Percentiles rank a stretch among this genome's conserved stretches.
Evolutionary conservation across 2,329 filamentous ascomycete species (phyloP).

Genomic region (Sarocladium brachiariae): DNA sequence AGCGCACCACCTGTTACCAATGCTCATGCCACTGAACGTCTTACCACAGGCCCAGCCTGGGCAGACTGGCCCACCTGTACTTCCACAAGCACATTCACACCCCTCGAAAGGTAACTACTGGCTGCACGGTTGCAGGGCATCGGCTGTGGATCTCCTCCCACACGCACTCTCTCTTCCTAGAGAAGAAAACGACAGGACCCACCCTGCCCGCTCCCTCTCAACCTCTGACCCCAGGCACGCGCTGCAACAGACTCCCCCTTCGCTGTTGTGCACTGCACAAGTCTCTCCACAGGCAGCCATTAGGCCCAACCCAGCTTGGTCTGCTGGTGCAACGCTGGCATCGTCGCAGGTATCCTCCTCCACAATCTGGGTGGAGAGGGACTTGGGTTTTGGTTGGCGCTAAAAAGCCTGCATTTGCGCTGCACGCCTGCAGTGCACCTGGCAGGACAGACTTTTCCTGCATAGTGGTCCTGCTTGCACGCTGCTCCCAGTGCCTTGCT

Average conservation of each 20-base stretch:
- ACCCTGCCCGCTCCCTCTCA: conserved; percentile 7
- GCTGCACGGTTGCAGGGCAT: conserved; percentile 6
- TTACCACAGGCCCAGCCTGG: not conserved
- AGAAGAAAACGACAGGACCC: not conserved
- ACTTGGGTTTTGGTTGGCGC: conserved; percentile 3
- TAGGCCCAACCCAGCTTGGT: not conserved
- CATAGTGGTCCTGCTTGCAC: not conserved
- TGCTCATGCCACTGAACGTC: conserved; percentile 5
- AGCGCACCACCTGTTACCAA: conserved; percentile 5
- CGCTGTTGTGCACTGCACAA: conserved; percentile 3
- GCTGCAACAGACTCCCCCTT: conserved; percentile 5
- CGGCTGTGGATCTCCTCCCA: not conserved
- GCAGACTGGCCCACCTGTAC: not conserved
- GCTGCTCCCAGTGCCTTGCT: not conserved
- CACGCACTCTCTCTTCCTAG: too few relatives aligned
- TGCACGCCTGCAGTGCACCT: conserved; percentile 3
- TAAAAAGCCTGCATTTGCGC: not conserved
- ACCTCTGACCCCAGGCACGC: conserved; percentile 9
- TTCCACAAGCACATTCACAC: not conserved
- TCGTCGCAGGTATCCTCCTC: conserved; percentile 9
- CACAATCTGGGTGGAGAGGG: conserved; percentile 5
- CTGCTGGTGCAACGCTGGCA: conserved; percentile 9
- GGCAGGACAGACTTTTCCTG: conserved; percentile 1
- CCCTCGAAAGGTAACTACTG: not conserved
- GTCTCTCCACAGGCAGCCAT: conserved; percentile 6